A percentile compares a stretch with the other conserved stretches of the same genome.
Conservation (phyloP, 345 rosid species). For the Kandelia obovata region DNA sequence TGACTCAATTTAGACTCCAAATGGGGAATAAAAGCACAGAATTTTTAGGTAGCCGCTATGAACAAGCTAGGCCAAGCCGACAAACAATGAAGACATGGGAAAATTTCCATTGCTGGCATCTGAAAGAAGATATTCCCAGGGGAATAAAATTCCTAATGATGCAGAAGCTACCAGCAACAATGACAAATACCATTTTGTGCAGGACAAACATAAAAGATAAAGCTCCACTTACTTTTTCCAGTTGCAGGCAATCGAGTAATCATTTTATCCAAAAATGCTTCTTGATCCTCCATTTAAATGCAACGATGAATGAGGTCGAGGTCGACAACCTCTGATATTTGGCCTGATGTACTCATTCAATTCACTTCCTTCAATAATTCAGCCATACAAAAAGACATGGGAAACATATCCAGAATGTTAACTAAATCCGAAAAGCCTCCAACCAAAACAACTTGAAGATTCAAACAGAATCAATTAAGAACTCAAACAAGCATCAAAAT, state of each 20-base stretch:
- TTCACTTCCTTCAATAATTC: background rate
- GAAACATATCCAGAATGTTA: too few species aligned
- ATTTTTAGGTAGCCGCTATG: too few species aligned
- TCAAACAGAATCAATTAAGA: too few species aligned
- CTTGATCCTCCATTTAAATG: slow-evolving; percentile 51
- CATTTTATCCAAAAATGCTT: slow-evolving; percentile 56
- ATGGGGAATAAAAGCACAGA: too few species aligned
- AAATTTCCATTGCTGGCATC: background rate
- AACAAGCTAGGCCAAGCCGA: too few species aligned
- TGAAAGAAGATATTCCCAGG: background rate
- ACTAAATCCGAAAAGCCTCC: too few species aligned
- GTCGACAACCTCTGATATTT: background rate
- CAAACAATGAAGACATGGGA: too few species aligned
- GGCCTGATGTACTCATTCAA: slow-evolving; percentile 1
- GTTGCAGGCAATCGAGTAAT: slow-evolving; percentile 55
- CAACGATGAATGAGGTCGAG: background rate
- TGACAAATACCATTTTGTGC: background rate
- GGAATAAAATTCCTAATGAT: too few species aligned
- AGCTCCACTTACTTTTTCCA: slow-evolving; percentile 52
- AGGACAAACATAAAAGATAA: background rate
- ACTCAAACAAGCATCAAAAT: too few species aligned
- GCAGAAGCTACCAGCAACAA: background rate
- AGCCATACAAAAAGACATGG: too few species aligned
- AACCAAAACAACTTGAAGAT: too few species aligned
- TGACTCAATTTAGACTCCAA: too few species aligned